These are phyloP conservation scores for Acacia pycnantha DNA, from an alignment of 331 rosid genomes.

Conservation along the genomic window DNA sequence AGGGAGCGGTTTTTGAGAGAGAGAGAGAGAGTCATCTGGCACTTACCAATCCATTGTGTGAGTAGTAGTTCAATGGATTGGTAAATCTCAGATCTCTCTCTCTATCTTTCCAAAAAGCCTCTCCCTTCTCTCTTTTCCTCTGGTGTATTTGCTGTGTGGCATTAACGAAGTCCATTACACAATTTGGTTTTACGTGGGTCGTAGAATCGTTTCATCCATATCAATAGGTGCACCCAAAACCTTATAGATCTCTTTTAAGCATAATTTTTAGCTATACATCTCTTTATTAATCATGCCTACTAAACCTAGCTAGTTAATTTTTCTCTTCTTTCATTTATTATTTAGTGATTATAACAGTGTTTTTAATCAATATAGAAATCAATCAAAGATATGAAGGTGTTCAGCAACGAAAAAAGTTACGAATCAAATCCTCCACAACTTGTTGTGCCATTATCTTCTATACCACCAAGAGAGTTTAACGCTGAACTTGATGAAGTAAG, in stretches of 20 bases:
- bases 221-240: neutral
- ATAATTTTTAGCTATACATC: neutral
- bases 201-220: neutral
- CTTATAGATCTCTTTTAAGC: neutral
- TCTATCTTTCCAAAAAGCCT: neutral
- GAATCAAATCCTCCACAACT: neutral
- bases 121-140: neutral
- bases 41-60: neutral
- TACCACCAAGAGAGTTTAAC: neutral
- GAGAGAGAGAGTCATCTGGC: neutral
- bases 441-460: neutral
- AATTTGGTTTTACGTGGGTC: neutral
- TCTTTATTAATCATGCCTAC: neutral
- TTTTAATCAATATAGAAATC: neutral
- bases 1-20: neutral
- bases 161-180: neutral
- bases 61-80: neutral
- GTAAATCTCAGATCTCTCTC: neutral
- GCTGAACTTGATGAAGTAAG: neutral
- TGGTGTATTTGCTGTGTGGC: neutral
- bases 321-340: neutral
- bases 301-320: neutral
- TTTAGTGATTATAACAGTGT: neutral
- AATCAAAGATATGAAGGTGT: neutral
- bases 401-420: neutral